These are phyloP conservation scores for Starmerella ratchasimensis DNA, from an alignment of 805 yeast species.

Conservation along the genomic window DNA sequence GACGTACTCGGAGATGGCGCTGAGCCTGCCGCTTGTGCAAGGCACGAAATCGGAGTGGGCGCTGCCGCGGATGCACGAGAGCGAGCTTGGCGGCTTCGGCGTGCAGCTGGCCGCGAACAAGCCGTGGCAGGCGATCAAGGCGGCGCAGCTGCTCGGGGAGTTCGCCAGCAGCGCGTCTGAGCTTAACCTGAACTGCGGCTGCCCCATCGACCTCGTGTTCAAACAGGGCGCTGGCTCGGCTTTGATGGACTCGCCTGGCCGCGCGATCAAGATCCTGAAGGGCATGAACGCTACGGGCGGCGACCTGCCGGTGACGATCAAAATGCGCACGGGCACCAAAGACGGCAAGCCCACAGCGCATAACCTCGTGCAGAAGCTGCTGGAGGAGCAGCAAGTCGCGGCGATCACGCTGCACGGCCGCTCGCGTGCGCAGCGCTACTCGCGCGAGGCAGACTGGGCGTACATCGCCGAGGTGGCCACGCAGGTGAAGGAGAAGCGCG, in stretches of 20 bases:
- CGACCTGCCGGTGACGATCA: constrained; percentile 84
- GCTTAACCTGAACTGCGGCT: constrained; percentile 85
- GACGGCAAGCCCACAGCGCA: constrained; percentile 85
- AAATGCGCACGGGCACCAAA: constrained; percentile 80
- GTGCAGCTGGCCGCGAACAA: constrained; percentile 85
- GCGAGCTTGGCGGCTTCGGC: constrained; percentile 81
- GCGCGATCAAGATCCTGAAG: constrained; percentile 59
- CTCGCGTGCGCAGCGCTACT: constrained; percentile 89
- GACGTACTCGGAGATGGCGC: constrained; percentile 93
- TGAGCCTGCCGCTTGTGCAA: constrained; percentile 69
- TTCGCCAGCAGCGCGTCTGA: constrained; percentile 56
- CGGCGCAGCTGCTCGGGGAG: constrained; percentile 62
- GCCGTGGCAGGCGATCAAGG: constrained; percentile 87
- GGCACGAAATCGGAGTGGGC: constrained; percentile 98
- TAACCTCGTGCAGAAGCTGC: constrained; percentile 51
- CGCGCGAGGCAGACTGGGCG: constrained; percentile 84
- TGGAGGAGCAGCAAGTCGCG: constrained; percentile 69
- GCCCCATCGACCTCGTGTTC: constrained; percentile 91
- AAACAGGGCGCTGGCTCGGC: constrained; percentile 95
- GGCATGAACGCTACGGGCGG: constrained; percentile 83
- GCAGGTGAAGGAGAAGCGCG: constrained; percentile 43
- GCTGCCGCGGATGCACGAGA: constrained; percentile 69
- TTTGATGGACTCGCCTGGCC: constrained; percentile 74
- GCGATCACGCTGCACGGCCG: constrained; percentile 94
- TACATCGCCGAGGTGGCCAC: constrained; percentile 65